Percentiles rank a stretch among this genome's conserved stretches.
phyloP scores from a whole-genome alignment of 208 protist species.

The Histomonas meleagridis region DNA sequence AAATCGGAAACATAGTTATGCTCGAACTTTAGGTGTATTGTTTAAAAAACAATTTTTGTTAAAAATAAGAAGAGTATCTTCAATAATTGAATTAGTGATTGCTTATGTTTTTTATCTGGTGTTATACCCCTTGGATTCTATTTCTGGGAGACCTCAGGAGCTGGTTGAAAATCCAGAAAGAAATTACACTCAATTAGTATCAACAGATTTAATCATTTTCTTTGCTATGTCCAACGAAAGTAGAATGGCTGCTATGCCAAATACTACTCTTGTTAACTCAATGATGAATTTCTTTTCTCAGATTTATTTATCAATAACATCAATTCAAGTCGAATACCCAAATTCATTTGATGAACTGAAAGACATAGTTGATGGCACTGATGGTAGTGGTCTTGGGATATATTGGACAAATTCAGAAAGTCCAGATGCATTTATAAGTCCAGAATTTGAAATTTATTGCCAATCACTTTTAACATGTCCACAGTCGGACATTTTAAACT shows the following conservation, averaged over 20 bases:
- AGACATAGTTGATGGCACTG: not conserved
- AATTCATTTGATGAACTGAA: not conserved
- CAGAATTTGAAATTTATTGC: not conserved
- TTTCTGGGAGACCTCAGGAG: not conserved
- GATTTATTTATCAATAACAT: not conserved
- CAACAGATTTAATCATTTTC: not conserved
- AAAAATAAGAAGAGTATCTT: not conserved
- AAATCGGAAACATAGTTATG: not conserved
- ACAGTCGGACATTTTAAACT: not conserved
- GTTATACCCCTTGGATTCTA: not conserved
- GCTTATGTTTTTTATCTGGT: not conserved
- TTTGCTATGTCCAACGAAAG: not conserved
- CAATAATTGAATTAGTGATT: not conserved
- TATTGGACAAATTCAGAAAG: conserved; percentile 9
- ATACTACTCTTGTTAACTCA: not conserved
- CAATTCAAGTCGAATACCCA: not conserved
- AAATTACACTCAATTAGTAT: not conserved
- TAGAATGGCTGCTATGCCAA: not conserved
- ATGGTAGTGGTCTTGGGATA: not conserved
- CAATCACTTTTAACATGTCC: not conserved
- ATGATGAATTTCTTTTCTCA: not conserved
- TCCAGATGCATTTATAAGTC: no score
- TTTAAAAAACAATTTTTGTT: not conserved
- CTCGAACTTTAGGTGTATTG: not conserved
- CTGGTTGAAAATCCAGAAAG: not conserved